Percentiles rank a stretch among this genome's conserved stretches.
Conservation (phyloP, 768 basidiomycete genomes). For the Leucogyrophana mollusca region DNA sequence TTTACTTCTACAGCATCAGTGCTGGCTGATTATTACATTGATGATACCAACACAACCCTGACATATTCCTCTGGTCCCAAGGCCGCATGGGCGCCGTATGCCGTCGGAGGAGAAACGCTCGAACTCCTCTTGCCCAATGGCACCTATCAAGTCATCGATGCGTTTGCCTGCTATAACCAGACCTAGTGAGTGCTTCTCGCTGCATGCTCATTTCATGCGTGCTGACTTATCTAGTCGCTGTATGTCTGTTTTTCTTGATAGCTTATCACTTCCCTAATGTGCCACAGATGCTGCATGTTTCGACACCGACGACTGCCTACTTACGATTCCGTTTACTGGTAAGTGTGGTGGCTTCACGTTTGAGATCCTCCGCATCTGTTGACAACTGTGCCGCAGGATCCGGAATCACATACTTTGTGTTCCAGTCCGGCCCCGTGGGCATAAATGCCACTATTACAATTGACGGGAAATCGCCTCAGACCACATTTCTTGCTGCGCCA, state of each 20-base stretch:
- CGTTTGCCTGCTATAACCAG: conserved; percentile 22
- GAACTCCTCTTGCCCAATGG: conserved; percentile 15
- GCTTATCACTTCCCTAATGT: not conserved
- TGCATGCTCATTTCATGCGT: not conserved
- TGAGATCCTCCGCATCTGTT: not conserved
- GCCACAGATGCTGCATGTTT: conserved; percentile 19
- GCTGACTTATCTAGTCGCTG: conserved; percentile 17
- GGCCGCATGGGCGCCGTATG: conserved; percentile 21
- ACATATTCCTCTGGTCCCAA: conserved; percentile 21
- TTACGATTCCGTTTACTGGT: conserved; percentile 23
- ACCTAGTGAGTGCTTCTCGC: conserved; percentile 16
- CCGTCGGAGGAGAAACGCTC: conserved; percentile 9
- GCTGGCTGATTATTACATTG: conserved; percentile 21
- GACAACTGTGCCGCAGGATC: conserved; percentile 14
- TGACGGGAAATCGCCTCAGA: conserved; percentile 9
- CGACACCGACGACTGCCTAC: conserved; percentile 12
- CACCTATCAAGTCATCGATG: conserved; percentile 18
- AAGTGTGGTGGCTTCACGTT: not conserved
- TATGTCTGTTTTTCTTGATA: conserved; percentile 1
- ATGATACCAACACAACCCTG: conserved; percentile 21
- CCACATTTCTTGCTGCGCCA: conserved; percentile 16
- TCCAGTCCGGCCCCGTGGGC: conserved; percentile 22
- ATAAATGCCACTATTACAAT: conserved; percentile 20
- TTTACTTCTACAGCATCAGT: conserved; percentile 3
- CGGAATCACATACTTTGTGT: conserved; percentile 20